Percentiles rank a stretch among this genome's conserved stretches.
phyloP scores from a whole-genome alignment of 1,284 basidiomycete species.

The Ganoderma meredithae region DNA sequence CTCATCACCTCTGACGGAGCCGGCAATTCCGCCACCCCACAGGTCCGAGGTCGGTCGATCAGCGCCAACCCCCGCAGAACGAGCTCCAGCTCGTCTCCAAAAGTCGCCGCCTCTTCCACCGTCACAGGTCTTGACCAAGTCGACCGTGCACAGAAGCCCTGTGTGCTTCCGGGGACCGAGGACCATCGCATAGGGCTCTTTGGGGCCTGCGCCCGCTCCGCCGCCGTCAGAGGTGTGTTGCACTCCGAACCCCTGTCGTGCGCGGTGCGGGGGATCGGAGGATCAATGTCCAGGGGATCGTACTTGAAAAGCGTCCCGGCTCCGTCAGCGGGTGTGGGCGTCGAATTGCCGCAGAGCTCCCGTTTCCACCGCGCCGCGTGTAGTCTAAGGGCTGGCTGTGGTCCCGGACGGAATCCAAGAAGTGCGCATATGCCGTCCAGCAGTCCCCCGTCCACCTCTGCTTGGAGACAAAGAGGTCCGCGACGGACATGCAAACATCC shows the following conservation, averaged over 20 bases:
- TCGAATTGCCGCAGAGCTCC: neutral
- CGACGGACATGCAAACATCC: neutral
- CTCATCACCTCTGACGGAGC: neutral
- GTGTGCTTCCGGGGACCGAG: neutral
- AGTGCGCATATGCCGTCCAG: neutral
- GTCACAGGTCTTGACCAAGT: neutral
- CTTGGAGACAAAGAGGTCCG: neutral
- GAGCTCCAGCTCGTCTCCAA: neutral
- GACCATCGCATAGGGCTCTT: neutral
- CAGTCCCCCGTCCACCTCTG: neutral
- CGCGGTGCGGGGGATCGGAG: neutral
- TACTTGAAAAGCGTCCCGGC: neutral
- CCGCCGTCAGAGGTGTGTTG: neutral
- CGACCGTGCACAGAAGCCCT: neutral
- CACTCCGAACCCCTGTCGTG: neutral
- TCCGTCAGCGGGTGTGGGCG: neutral
- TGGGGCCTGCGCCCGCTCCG: neutral
- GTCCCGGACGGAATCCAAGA: neutral
- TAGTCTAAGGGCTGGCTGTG: neutral
- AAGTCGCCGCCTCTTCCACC: neutral
- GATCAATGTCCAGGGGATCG: neutral
- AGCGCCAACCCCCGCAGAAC: neutral
- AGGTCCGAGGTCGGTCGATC: neutral
- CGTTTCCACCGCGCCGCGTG: neutral
- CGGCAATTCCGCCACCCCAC: neutral